Conservation (phyloP, 306 rosid species). For the Calophaca sinica region DNA sequence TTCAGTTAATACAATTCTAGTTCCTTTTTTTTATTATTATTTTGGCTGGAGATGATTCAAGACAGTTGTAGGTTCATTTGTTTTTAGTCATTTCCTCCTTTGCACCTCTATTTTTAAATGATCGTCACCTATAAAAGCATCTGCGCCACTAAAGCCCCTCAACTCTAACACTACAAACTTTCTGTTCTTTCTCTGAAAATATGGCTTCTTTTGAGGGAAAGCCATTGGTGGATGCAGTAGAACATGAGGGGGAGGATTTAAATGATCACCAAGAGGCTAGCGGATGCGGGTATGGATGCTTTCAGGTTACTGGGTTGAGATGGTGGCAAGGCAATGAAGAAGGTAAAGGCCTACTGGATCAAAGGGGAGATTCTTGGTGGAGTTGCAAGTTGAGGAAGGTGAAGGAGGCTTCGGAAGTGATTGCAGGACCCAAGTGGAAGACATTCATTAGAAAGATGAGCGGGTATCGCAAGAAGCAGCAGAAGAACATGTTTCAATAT, state of each 20-base stretch:
- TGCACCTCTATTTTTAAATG: conserved; percentile 9
- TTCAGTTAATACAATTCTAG: conserved; percentile 8
- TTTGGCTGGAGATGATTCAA: conserved; percentile 11
- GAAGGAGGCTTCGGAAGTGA: conserved; percentile 61
- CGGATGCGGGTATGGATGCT: conserved; percentile 63
- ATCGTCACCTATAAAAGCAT: conserved; percentile 22
- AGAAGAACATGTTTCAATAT: conserved; percentile 61
- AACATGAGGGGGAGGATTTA: conserved; percentile 35
- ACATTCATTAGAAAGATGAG: conserved; percentile 68
- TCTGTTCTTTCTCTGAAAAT: conserved; percentile 23
- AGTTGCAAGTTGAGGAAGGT: conserved; percentile 51
- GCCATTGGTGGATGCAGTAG: conserved; percentile 42
- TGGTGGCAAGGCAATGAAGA: conserved; percentile 39
- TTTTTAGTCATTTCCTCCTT: conserved; percentile 42
- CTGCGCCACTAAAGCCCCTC: not conserved
- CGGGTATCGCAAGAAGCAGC: conserved; percentile 48
- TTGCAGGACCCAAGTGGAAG: conserved; percentile 80
- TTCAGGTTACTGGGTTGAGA: conserved; percentile 44
- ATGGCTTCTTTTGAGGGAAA: conserved; percentile 50
- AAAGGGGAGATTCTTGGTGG: conserved; percentile 55
- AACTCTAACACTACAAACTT: too few species aligned
- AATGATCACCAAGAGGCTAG: conserved; percentile 47
- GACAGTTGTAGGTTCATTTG: conserved; percentile 41
- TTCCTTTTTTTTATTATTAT: not conserved
- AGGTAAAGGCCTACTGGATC: conserved; percentile 37